These are phyloP conservation scores for Epichloe coenophiala DNA, from an alignment of 2,329 filamentous ascomycete genomes.

Conservation along the genomic window DNA sequence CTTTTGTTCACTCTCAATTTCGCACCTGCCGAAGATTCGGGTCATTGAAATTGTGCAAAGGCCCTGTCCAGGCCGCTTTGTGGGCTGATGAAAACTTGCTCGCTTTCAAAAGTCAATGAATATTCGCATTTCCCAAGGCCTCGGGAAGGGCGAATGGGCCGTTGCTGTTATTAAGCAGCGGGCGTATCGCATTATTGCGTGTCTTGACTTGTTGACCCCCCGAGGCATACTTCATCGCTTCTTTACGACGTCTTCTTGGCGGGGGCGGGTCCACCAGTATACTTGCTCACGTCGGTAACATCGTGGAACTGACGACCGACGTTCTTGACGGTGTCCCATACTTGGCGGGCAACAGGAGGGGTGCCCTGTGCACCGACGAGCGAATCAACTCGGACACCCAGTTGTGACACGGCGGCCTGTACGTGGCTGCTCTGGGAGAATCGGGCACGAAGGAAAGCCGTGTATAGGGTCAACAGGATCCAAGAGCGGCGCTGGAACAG, in stretches of 20 bases:
- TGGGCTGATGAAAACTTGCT: too few relatives aligned
- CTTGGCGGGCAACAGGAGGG: constrained; percentile 63
- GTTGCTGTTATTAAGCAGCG: too few relatives aligned
- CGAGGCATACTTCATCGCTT: neutral
- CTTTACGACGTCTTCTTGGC: constrained; percentile 33
- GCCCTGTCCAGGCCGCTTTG: too few relatives aligned
- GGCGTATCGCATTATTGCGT: too few relatives aligned
- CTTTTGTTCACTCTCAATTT: neutral
- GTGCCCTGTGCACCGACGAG: constrained; percentile 76
- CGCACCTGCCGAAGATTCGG: too few relatives aligned
- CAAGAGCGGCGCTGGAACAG: constrained; percentile 85
- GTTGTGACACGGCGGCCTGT: constrained; percentile 62
- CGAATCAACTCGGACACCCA: constrained; percentile 66
- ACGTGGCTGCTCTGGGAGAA: constrained; percentile 86
- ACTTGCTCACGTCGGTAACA: constrained; percentile 64
- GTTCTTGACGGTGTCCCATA: constrained; percentile 70
- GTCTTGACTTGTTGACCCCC: too few relatives aligned
- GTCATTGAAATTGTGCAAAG: too few relatives aligned
- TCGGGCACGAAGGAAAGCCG: constrained; percentile 80
- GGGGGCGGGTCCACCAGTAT: constrained; percentile 44
- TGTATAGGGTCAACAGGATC: constrained; percentile 77
- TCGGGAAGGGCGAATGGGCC: too few relatives aligned
- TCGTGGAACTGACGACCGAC: constrained; percentile 61
- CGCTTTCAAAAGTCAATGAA: too few relatives aligned
- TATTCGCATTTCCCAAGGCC: too few relatives aligned